Percentiles rank a stretch among this genome's conserved stretches.
phyloP scores from a whole-genome alignment of 2,329 filamentous ascomycete genomes.

The Delphinella strobiligena region DNA sequence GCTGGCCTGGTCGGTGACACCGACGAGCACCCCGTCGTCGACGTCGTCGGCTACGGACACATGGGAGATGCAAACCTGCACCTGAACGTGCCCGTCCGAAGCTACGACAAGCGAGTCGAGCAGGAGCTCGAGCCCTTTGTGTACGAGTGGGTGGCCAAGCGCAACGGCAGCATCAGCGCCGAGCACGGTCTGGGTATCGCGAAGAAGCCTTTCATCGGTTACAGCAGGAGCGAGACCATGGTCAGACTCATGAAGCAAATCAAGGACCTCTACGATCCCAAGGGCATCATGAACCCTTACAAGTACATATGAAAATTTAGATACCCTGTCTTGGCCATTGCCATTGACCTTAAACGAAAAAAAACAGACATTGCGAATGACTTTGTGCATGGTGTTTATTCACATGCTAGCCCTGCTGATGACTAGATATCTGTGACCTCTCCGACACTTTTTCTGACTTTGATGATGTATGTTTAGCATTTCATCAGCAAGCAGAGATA shows the following conservation, averaged over 20 bases:
- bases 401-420: too few species aligned
- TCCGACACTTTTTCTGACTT: too few species aligned
- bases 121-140: constrained; percentile 84
- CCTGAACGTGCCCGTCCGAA: constrained; percentile 72
- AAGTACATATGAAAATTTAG: constrained; percentile 60
- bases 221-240: constrained; percentile 81
- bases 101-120: constrained; percentile 81
- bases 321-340: neutral
- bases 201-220: constrained; percentile 92
- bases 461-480: too few species aligned
- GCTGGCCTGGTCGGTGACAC: constrained; percentile 65
- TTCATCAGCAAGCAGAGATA: too few species aligned
- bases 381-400: too few species aligned
- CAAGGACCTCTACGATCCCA: constrained; percentile 89
- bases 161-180: constrained; percentile 86
- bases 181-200: constrained; percentile 90
- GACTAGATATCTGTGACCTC: too few species aligned
- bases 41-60: constrained; percentile 92
- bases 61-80: constrained; percentile 97
- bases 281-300: constrained; percentile 98
- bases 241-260: constrained; percentile 87
- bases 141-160: constrained; percentile 88
- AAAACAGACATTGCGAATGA: neutral
- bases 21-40: constrained; percentile 64
- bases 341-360: neutral